Percentiles rank a stretch among this genome's conserved stretches.
Evolutionary conservation across 1,284 basidiomycete species (phyloP).

Genomic region (Trichosporon sp.): DNA sequence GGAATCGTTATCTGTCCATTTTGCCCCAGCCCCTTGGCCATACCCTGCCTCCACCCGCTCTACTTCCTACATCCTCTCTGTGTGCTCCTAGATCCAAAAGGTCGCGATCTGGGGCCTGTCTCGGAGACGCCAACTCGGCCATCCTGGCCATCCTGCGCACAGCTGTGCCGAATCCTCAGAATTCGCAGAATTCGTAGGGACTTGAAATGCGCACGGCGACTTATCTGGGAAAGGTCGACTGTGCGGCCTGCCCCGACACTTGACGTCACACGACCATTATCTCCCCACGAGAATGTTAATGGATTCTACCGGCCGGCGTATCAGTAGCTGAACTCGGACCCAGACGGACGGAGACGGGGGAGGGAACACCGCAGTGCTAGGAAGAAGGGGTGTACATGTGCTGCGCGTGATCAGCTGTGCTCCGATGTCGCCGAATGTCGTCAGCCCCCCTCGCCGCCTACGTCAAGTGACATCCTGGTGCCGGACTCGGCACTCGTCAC

Average conservation of each 20-base stretch:
- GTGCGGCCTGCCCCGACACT: not conserved
- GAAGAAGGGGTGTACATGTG: not conserved
- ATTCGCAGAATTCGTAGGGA: too few species aligned
- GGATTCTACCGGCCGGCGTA: not conserved
- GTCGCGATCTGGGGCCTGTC: not conserved
- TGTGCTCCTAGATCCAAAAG: not conserved
- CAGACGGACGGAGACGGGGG: not conserved
- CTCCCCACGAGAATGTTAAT: not conserved
- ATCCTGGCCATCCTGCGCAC: too few species aligned
- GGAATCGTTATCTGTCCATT: not conserved
- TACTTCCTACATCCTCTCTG: not conserved
- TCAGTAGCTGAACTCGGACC: not conserved
- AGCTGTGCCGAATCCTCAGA: too few species aligned
- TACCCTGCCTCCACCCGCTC: not conserved
- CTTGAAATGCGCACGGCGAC: too few species aligned
- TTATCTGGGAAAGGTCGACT: too few species aligned
- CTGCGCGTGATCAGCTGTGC: not conserved
- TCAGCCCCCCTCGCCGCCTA: not conserved
- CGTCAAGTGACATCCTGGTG: not conserved
- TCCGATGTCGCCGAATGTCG: not conserved
- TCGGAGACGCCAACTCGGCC: not conserved
- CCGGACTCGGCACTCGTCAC: not conserved
- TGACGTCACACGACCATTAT: constrained; percentile 2
- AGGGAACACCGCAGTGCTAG: too few species aligned
- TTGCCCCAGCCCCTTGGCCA: too few species aligned